A percentile compares a stretch with the other conserved stretches of the same genome.
phyloP scores from a whole-genome alignment of 1,284 basidiomycete species.

The Irpex sp. region DNA sequence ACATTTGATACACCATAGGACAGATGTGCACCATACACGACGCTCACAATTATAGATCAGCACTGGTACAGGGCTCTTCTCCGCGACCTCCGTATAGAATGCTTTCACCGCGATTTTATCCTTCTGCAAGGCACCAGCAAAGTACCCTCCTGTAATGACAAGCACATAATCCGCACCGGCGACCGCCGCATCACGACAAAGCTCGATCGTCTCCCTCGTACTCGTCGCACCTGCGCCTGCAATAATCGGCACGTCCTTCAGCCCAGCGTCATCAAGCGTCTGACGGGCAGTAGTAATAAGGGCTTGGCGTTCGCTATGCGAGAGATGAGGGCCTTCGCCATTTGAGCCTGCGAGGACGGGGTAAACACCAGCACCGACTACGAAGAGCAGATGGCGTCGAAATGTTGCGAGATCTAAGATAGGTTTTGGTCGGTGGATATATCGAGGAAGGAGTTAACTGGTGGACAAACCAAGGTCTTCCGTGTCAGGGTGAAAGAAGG shows the following conservation, averaged over 20 bases:
- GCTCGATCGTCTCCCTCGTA: slow-evolving; percentile 76
- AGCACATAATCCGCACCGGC: slow-evolving; percentile 85
- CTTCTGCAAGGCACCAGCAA: slow-evolving; percentile 63
- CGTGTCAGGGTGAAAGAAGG: slow-evolving; percentile 73
- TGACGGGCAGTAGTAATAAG: slow-evolving; percentile 72
- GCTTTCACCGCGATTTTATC: slow-evolving; percentile 70
- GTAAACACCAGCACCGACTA: slow-evolving; percentile 70
- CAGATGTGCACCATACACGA: neutral
- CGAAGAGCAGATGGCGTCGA: slow-evolving; percentile 67
- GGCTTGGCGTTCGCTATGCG: slow-evolving; percentile 64
- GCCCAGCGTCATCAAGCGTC: slow-evolving; percentile 66
- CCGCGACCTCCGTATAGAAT: slow-evolving; percentile 73
- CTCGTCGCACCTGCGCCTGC: slow-evolving; percentile 82
- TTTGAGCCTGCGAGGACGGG: slow-evolving; percentile 83
- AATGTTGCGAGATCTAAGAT: slow-evolving; percentile 67
- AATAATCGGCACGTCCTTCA: slow-evolving; percentile 65
- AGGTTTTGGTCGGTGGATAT: neutral
- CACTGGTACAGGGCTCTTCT: slow-evolving; percentile 79
- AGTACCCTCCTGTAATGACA: slow-evolving; percentile 84
- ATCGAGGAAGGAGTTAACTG: neutral
- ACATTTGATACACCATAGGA: neutral
- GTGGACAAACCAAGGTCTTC: slow-evolving; percentile 78
- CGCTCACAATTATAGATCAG: slow-evolving; percentile 26
- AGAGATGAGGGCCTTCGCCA: slow-evolving; percentile 82
- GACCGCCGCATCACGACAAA: slow-evolving; percentile 70